Conservation (phyloP, 345 rosid genomes). For the Erysimum cheiranthoides region DNA sequence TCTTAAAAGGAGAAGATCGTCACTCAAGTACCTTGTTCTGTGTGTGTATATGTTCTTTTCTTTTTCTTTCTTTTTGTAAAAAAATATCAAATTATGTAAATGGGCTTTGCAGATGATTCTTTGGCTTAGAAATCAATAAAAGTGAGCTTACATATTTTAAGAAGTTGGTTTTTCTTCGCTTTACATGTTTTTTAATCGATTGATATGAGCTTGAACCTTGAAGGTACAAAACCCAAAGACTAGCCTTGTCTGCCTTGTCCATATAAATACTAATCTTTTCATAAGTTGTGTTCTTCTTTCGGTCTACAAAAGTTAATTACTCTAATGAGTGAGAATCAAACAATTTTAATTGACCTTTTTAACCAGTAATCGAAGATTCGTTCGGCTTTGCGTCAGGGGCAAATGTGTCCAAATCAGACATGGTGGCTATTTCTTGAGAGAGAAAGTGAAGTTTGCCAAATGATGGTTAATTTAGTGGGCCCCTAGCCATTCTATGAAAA, state of each 20-base stretch:
- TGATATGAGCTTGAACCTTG: neutral
- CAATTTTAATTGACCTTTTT: conserved; percentile 1
- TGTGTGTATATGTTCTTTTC: no score
- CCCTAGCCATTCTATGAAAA: no score
- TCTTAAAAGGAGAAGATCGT: no score
- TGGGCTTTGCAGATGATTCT: neutral
- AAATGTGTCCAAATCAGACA: no score
- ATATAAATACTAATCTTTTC: conserved; percentile 10
- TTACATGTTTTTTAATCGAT: neutral
- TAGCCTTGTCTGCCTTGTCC: conserved; percentile 5
- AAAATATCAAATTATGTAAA: neutral
- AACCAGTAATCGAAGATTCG: conserved; percentile 13
- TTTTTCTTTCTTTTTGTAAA: no score
- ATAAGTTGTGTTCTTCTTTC: neutral
- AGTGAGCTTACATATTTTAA: neutral
- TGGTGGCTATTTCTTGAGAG: no score
- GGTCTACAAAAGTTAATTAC: conserved; percentile 13
- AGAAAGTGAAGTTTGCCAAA: no score
- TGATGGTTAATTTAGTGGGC: no score
- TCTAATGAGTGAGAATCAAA: neutral
- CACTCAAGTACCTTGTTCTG: no score
- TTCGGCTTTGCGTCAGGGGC: no score
- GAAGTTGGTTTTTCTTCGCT: neutral
- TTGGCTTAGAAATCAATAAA: neutral
- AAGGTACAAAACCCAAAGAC: conserved; percentile 1